Evolutionary conservation across 108 stramenopile species (phyloP).

Genomic region (Asterionellopsis glacialis): DNA sequence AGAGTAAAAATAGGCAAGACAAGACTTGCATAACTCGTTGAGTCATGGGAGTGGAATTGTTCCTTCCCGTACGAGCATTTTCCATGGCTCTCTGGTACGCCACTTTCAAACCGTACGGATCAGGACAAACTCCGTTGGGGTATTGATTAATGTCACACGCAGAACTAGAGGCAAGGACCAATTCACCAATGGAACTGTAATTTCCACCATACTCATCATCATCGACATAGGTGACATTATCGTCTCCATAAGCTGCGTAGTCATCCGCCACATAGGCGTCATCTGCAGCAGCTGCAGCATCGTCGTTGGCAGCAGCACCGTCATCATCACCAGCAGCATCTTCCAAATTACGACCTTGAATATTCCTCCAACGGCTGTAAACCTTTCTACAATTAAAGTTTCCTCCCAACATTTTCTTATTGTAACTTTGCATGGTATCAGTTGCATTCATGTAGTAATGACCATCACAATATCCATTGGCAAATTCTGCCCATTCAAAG

Average conservation of each 20-base stretch:
- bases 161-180: slow-evolving; percentile 20
- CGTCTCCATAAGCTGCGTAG: slow-evolving; percentile 18
- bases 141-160: slow-evolving; percentile 43
- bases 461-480: slow-evolving; percentile 11
- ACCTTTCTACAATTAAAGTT: neutral
- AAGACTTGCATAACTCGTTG: too few species aligned
- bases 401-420: slow-evolving; percentile 7
- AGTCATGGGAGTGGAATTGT: too few species aligned
- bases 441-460: neutral
- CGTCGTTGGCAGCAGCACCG: slow-evolving; percentile 23
- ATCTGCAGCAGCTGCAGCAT: slow-evolving; percentile 30
- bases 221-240: slow-evolving; percentile 12
- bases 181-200: neutral
- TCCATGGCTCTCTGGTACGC: slow-evolving; percentile 15
- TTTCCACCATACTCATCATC: neutral
- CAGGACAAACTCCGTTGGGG: slow-evolving; percentile 44
- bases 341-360: neutral
- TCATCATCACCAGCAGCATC: neutral
- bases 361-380: neutral
- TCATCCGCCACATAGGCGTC: slow-evolving; percentile 8
- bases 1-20: too few species aligned
- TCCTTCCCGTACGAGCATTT: too few species aligned
- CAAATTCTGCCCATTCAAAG: slow-evolving; percentile 3
- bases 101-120: slow-evolving; percentile 37
- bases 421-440: slow-evolving; percentile 3